Conservation (phyloP, 2,329 filamentous ascomycete genomes). For the Fusarium siculi region DNA sequence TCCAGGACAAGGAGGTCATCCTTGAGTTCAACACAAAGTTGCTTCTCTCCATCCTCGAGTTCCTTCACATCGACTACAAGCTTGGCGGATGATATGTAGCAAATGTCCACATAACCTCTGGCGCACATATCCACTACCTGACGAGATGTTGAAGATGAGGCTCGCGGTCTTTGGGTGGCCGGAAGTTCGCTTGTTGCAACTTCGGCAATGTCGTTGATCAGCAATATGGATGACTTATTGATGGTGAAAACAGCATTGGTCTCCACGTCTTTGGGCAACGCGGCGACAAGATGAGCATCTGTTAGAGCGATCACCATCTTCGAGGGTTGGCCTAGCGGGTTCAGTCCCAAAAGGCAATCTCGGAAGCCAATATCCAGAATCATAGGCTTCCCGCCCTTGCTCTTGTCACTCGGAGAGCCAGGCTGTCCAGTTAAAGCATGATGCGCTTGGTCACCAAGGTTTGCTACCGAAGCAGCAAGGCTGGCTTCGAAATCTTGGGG, state of each 20-base stretch:
- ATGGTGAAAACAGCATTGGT: conserved; percentile 74
- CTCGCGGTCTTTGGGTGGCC: conserved; percentile 38
- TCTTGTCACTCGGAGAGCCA: conserved; percentile 38
- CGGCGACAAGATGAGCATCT: conserved; percentile 77
- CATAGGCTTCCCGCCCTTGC: conserved; percentile 63
- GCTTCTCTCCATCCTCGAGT: conserved; percentile 66
- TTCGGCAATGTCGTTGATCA: conserved; percentile 78
- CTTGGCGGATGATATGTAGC: conserved; percentile 85
- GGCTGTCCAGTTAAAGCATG: conserved; percentile 53
- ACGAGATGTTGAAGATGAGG: conserved; percentile 53
- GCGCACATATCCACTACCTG: conserved; percentile 68
- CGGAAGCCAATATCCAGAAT: conserved; percentile 79
- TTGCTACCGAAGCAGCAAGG: conserved; percentile 82
- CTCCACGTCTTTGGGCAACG: conserved; percentile 72
- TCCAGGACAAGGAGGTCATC: conserved; percentile 92
- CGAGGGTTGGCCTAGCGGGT: conserved; percentile 78
- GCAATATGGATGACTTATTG: conserved; percentile 82
- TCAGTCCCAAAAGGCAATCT: conserved; percentile 86
- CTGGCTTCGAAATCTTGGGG: conserved; percentile 79
- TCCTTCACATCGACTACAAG: conserved; percentile 70
- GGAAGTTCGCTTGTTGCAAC: conserved; percentile 21
- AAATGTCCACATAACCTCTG: conserved; percentile 85
- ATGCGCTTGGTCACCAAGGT: conserved; percentile 73
- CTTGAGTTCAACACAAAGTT: conserved; percentile 81
- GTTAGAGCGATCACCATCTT: conserved; percentile 84